Evolutionary conservation across 2,329 filamentous ascomycete species (phyloP), one percentile per base, ranked within the genome.

Genomic region (Sporothrix mexicana): DNA sequence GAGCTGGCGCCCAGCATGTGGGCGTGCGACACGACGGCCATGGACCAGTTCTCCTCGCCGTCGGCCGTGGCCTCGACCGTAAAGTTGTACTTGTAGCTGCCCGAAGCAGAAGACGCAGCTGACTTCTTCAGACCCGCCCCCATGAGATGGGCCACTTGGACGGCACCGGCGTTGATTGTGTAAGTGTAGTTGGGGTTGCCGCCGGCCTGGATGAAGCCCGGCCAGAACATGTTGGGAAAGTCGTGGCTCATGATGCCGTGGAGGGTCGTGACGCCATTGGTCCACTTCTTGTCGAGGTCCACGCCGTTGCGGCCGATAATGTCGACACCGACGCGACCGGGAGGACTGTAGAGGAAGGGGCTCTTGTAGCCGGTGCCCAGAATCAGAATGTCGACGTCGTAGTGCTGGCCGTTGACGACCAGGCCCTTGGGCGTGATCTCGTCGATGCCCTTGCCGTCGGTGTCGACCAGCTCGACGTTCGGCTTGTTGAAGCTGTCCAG

Each of bases 381-480:
- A 30, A 72, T 62, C 23, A 72, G 53, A 12, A 70, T 30, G 70
- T 74, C 74, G 1, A 83, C 80, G 75, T 88, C 86, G 62, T 87
- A 84, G 30, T 81, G 78, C 12, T 82, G 85, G 59, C 81, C 82
- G 9, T 9, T 49, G 4, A 83, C 84, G 0, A 88, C 79, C 2
- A 91, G 77, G 0, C 86, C 86, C 5, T 73, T 77, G n/a, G 78
- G 71, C 0, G 85, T 88, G 7, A 86, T 79, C 2, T 78, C 74
- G 3, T 84, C 81, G 2, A 89, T 78, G 7, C 88, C 87, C 74
- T 84, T 82, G 4, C 86, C 87, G 43, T 86, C 79, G 0, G 88
- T 91, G 77, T 92, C 88, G 17, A 92, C 81, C 0, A 92, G 84
- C 6, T 83, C 82, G 3, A 92, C 89, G 76, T 89, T 86, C 0